These are phyloP conservation scores for Venturia oleaginea DNA, from an alignment of 2,329 filamentous ascomycete genomes.

Conservation along the genomic window DNA sequence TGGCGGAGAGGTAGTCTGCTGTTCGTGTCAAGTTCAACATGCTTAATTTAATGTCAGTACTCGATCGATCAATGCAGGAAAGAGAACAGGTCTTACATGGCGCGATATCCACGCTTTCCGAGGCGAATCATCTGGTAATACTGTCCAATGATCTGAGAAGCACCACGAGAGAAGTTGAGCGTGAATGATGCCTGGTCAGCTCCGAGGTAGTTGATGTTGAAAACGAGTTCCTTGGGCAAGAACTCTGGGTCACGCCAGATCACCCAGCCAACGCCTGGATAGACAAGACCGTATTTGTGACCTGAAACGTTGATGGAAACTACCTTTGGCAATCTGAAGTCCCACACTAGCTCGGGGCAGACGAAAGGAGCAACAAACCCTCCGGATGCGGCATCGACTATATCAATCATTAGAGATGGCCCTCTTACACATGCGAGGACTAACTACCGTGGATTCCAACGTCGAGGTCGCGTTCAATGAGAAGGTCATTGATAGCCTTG, in stretches of 20 bases:
- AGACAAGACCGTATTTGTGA: slow-evolving; percentile 66
- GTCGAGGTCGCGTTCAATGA: slow-evolving; percentile 65
- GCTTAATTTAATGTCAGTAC: slow-evolving; percentile 2
- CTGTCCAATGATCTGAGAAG: slow-evolving; percentile 88
- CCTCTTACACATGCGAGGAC: neutral
- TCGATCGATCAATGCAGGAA: slow-evolving; percentile 48
- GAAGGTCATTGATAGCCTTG: slow-evolving; percentile 81
- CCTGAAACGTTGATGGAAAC: slow-evolving; percentile 92
- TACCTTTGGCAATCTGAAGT: slow-evolving; percentile 81
- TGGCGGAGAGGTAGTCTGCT: slow-evolving; percentile 72
- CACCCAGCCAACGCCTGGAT: slow-evolving; percentile 54
- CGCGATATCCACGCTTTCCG: slow-evolving; percentile 81
- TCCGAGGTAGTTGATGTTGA: slow-evolving; percentile 98
- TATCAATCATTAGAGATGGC: neutral
- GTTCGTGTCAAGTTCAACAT: slow-evolving; percentile 70
- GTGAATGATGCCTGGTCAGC: slow-evolving; percentile 75
- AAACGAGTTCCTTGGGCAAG: slow-evolving; percentile 84
- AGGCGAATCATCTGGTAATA: slow-evolving; percentile 97
- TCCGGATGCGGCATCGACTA: slow-evolving; percentile 80
- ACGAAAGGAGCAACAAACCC: slow-evolving; percentile 93
- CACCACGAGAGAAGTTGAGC: slow-evolving; percentile 94
- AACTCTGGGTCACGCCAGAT: slow-evolving; percentile 78
- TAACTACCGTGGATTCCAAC: slow-evolving; percentile 61
- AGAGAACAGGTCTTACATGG: slow-evolving; percentile 41
- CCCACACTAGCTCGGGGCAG: slow-evolving; percentile 75